A percentile compares a stretch with the other conserved stretches of the same genome.
Evolutionary conservation across 257 asterid species (phyloP).

Genomic region (Scutellaria baicalensis): DNA sequence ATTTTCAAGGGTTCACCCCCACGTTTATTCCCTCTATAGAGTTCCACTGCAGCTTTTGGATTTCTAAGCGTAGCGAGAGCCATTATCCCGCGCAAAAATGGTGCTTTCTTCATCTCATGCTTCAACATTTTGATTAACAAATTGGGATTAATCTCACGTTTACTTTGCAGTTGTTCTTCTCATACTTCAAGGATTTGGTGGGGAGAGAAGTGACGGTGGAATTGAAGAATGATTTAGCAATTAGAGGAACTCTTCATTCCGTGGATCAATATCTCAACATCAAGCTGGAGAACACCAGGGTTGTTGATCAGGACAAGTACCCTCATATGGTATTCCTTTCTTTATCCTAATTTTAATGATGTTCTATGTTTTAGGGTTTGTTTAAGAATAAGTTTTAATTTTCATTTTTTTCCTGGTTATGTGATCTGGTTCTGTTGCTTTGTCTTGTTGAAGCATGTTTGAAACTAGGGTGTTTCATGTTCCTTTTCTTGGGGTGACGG

Average conservation of each 20-base stretch:
- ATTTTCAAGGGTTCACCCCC: conserved; percentile 3
- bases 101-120: conserved; percentile 1
- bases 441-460: not conserved
- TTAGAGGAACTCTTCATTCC: conserved; percentile 86
- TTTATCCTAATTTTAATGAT: not conserved
- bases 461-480: not conserved
- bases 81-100: conserved; percentile 12
- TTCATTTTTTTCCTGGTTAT: not conserved
- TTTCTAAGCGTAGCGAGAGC: conserved; percentile 3
- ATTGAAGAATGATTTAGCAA: conserved; percentile 92
- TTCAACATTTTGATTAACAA: not conserved
- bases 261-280: conserved; percentile 97
- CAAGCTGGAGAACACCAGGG: conserved; percentile 89
- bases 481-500: not conserved
- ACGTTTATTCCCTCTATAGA: not conserved
- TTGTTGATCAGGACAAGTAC: conserved; percentile 90
- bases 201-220: conserved; percentile 98
- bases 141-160: conserved; percentile 5
- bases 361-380: conserved; percentile 6
- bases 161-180: conserved; percentile 82
- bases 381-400: not conserved
- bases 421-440: not conserved
- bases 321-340: conserved; percentile 74
- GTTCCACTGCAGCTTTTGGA: conserved; percentile 1
- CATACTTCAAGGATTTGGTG: conserved; percentile 96